Evolutionary conservation across 352 stramenopile species (phyloP).

Genomic region (Phytophthora colocasiae): DNA sequence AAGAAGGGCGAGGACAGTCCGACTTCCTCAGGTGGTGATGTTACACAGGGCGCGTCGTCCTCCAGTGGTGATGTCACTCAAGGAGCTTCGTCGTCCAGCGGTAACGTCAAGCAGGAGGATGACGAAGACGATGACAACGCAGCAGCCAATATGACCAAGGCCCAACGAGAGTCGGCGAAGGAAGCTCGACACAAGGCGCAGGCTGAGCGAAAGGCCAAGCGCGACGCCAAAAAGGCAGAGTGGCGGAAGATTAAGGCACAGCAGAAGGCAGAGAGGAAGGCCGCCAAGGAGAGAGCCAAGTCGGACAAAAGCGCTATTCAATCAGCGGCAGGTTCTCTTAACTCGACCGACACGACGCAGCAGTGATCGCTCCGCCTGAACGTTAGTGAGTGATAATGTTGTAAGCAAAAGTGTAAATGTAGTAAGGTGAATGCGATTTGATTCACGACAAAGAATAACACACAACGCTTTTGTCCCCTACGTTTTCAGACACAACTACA

Average conservation of each 20-base stretch:
- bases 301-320: slow-evolving; percentile 31
- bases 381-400: slow-evolving; percentile 14
- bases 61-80: slow-evolving; percentile 24
- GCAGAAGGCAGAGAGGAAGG: slow-evolving; percentile 33
- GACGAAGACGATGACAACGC: slow-evolving; percentile 16
- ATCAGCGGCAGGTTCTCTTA: slow-evolving; percentile 17
- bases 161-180: slow-evolving; percentile 25
- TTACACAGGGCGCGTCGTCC: slow-evolving; percentile 14
- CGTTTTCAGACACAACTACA: slow-evolving; percentile 3
- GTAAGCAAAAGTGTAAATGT: slow-evolving; percentile 17
- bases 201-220: slow-evolving; percentile 31
- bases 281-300: slow-evolving; percentile 26
- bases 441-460: slow-evolving; percentile 10
- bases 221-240: slow-evolving; percentile 25
- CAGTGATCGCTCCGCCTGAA: slow-evolving; percentile 20
- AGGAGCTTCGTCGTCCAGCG: slow-evolving; percentile 18
- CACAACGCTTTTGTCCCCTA: neutral
- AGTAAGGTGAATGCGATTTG: slow-evolving; percentile 19
- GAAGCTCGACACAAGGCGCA: slow-evolving; percentile 36
- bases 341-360: slow-evolving; percentile 29
- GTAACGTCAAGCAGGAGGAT: slow-evolving; percentile 23
- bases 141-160: slow-evolving; percentile 18
- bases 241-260: slow-evolving; percentile 39
- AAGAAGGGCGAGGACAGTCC: slow-evolving; percentile 16
- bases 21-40: slow-evolving; percentile 18